Base-by-base conservation (phyloP, 1,284 basidiomycete genomes). In the Sanguinoderma infundibulare region DNA sequence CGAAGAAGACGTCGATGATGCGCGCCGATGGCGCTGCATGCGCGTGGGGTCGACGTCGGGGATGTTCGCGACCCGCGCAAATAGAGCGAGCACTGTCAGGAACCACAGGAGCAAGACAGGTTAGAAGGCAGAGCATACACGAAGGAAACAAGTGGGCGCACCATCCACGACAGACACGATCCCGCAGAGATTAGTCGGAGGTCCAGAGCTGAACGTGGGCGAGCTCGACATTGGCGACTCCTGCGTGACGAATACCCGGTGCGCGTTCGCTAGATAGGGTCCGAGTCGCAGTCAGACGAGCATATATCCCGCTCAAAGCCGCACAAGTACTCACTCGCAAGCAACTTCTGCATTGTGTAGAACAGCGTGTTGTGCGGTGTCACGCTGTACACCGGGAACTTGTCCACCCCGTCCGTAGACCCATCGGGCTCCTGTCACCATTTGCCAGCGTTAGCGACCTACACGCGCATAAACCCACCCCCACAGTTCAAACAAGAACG, bases 121-220 rank as follows among this genome's bases (percentile, higher is more conserved):
- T 32, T 20, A 47, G 20, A 14, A 35, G 7, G 6, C 15, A 49
- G 5, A 4, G 30, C 5, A 12, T 20, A 22, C 5, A 22, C 10
- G 4, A 12, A 39, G 17, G 30, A 2, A 28, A 15, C 3, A 28
- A 22, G 15, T n/a, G 65, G n/a, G 75, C 85, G 63, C 69, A 92
- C 90, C 85, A 69, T 92, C 90, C 28, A 91, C 89, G 58, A 89
- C 83, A n/a, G 91, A 92, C 12, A 92, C 87, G 36, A 92, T 83
- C 9, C 90, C 90, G 7, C 80, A 85, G 9, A 90, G 78, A 64
- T 81, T 84, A n/a, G 83, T 80, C 72, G 72, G 57, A 22, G 69
- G 68, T 5, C 78, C 74, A 17, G 82, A 74, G 51, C 79, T 65
- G 20, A 79, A 69, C 10, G 53, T 44, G 26, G 68, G 32, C 79